These are phyloP conservation scores for Mortierella polycephala DNA, from an alignment of 371 early-diverging fungal species.

Conservation along the genomic window DNA sequence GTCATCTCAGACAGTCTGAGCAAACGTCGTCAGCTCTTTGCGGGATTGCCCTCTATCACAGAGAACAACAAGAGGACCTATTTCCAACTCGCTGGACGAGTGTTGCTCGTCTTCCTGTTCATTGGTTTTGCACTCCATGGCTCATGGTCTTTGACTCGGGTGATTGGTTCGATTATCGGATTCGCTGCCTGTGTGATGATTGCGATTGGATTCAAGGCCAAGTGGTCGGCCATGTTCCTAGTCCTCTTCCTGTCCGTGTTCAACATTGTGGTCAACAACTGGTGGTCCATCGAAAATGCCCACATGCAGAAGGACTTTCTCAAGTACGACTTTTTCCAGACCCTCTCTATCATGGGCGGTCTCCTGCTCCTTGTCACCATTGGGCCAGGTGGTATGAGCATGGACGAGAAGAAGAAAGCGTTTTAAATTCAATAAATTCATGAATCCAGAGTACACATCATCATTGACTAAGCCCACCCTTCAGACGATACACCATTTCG, in stretches of 20 bases:
- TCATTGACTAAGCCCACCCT: no score
- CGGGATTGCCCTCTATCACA: slow-evolving; percentile 86
- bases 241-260: slow-evolving; percentile 88
- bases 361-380: slow-evolving; percentile 91
- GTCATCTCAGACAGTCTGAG: slow-evolving; percentile 81
- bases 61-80: slow-evolving; percentile 87
- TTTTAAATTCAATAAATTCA: slow-evolving; percentile 61
- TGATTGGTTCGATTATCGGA: slow-evolving; percentile 78
- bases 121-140: slow-evolving; percentile 90
- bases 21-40: slow-evolving; percentile 81
- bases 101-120: slow-evolving; percentile 92
- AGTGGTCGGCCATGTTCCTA: slow-evolving; percentile 92
- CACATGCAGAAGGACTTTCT: slow-evolving; percentile 89
- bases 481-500: no score
- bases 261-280: slow-evolving; percentile 95
- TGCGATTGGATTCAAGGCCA: slow-evolving; percentile 96
- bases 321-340: slow-evolving; percentile 99
- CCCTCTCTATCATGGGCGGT: slow-evolving; percentile 94
- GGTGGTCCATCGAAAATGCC: slow-evolving; percentile 91
- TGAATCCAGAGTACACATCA: no score
- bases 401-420: slow-evolving; percentile 97
- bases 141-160: slow-evolving; percentile 76
- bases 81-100: slow-evolving; percentile 90
- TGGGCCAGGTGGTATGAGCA: slow-evolving; percentile 92
- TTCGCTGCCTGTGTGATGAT: slow-evolving; percentile 94